Conservation (phyloP, 768 basidiomycete genomes). For the Fomitopsis serialis region DNA sequence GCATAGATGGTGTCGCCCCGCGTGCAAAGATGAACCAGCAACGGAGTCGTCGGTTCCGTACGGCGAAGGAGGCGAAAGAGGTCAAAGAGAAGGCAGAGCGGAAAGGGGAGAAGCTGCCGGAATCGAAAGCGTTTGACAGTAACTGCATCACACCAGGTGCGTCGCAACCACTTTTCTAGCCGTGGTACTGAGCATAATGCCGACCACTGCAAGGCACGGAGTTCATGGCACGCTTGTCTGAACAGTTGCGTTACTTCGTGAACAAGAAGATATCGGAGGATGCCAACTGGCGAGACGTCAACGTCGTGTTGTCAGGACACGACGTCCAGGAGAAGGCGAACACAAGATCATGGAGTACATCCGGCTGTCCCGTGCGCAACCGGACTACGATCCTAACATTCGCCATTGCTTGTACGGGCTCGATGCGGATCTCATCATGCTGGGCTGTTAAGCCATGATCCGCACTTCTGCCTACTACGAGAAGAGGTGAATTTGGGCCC, state of each 20-base stretch:
- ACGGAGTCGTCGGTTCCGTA: constrained; percentile 86
- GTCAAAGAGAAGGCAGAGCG: constrained; percentile 78
- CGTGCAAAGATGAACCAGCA: constrained; percentile 99
- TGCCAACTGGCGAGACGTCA: constrained; percentile 87
- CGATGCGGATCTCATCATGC: constrained; percentile 98
- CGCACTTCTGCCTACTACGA: constrained; percentile 94
- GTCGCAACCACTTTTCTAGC: constrained; percentile 26
- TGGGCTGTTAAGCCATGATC: constrained; percentile 94
- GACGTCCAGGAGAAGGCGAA: constrained; percentile 99
- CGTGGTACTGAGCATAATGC: too few relatives aligned
- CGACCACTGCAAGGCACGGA: constrained; percentile 59
- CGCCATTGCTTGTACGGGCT: constrained; percentile 98
- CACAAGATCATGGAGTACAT: constrained; percentile 99
- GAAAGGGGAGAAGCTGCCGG: constrained; percentile 88
- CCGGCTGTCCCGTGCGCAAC: constrained; percentile 88
- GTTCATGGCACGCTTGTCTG: constrained; percentile 92
- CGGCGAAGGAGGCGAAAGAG: constrained; percentile 90
- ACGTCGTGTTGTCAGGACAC: constrained; percentile 93
- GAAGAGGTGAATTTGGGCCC: constrained; percentile 98
- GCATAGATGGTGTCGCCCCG: constrained; percentile 98
- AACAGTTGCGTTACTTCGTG: constrained; percentile 90
- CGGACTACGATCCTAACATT: constrained; percentile 92
- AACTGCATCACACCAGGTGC: constrained; percentile 97
- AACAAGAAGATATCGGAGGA: constrained; percentile 99
- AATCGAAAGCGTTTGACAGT: constrained; percentile 94